phyloP scores from a whole-genome alignment of 768 basidiomycete genomes.

The Tylopilus sp. region DNA sequence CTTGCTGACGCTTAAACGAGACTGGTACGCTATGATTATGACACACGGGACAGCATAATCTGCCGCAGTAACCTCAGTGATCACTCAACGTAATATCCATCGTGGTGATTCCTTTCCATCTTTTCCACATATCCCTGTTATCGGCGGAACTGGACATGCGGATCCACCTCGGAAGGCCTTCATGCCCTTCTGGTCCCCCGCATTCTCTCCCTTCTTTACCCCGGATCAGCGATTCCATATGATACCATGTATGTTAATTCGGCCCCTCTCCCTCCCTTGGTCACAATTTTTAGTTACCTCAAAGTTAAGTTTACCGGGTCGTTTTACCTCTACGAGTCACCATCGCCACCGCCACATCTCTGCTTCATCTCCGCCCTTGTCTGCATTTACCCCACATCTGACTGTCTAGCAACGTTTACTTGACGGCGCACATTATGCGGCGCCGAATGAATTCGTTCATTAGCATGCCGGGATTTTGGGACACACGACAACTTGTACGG shows the following conservation, averaged over 20 bases:
- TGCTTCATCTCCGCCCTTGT: background rate
- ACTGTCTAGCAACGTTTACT: too few relatives aligned
- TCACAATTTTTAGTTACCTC: background rate
- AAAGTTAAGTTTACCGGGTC: background rate
- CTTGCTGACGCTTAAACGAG: too few relatives aligned
- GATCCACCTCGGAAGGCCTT: background rate
- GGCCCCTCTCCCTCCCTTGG: background rate
- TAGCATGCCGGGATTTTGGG: background rate
- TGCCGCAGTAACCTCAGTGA: too few relatives aligned
- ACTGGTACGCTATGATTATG: too few relatives aligned
- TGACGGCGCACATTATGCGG: slow-evolving; percentile 1
- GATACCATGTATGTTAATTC: background rate
- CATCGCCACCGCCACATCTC: slow-evolving; percentile 2
- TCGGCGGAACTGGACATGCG: background rate
- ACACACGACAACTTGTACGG: background rate
- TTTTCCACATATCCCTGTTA: too few relatives aligned
- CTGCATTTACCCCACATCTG: background rate
- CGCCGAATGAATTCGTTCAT: background rate
- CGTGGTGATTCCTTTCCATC: too few relatives aligned
- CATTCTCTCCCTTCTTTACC: background rate
- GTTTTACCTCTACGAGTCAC: slow-evolving; percentile 4
- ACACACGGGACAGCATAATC: too few relatives aligned
- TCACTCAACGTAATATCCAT: too few relatives aligned
- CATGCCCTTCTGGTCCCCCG: too few relatives aligned
- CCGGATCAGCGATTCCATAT: background rate